Base-by-base conservation (phyloP, 306 rosid species). In the Cucurbita pepo region DNA sequence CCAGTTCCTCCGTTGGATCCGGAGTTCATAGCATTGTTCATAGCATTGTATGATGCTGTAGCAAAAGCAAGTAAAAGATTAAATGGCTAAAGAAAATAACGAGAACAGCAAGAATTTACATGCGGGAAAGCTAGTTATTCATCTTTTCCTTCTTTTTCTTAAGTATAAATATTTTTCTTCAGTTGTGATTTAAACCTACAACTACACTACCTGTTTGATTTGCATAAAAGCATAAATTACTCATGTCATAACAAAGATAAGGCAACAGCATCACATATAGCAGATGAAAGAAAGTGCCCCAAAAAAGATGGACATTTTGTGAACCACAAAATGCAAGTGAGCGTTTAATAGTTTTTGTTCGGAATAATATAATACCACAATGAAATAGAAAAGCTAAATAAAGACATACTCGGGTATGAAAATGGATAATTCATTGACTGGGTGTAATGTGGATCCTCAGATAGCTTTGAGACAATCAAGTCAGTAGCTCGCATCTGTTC, bases 401-500 rank as follows among this genome's bases (percentile, higher is more conserved):
- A 74, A 76, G 64, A 79, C 91, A 81, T 71, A 95, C 99, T 97
- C 73, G 97, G 89, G 79, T 95, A 91, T 44, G 99, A 86, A 83
- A 95, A 88, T 3, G 99, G 99, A 73, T 95, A 78, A 85, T 79
- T 95, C 92, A 89, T 89, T 73, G 93, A 85, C 86, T 95, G 96
- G 21, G 84, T 77, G 83, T 95, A 95, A 76, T 95, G 96, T 54
- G 99, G 86, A 79, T 95, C 99, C 77, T 95, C 99, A 57, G 93
- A 77, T 66, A 95, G 85, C 88, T 95, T 95, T 5, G 97, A 86
- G 81, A 95, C 77, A 83, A 95, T 83, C 75, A 95, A 78, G 69
- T 91, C 99, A 84, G 90, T 80, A 16, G 95, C 99, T 44, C 87
- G 87, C 91, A 95, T 85, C 82, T 89, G 99, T 80, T 91, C 99